Evolutionary conservation across 805 yeast species (phyloP), one percentile per base, ranked within the genome.

Genomic region (Clavispora fructus): DNA sequence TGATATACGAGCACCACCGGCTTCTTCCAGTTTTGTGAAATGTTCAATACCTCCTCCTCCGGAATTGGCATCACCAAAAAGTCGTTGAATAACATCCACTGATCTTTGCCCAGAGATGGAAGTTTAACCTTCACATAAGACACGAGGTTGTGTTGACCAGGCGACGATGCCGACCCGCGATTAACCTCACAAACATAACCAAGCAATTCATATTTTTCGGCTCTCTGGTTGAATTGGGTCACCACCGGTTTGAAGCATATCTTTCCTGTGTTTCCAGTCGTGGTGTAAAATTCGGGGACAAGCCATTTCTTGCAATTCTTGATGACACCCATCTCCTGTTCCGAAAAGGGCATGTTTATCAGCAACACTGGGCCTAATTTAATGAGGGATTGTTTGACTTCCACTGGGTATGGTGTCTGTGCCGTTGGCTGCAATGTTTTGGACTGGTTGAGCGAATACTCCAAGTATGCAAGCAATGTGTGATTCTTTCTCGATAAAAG

Each of bases 71-170:
- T 78, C 13, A 91, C 98, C 52, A 94, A 68, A 64, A 92, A 94
- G 63, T 94, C 98, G 60, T 94, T 94, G 63, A 94, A 89, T 59
- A 94, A 63, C 58, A 75, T 80, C 99, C 99, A 94, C 55, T 60
- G 60, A 40, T 74, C 74, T 25, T 41, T 44, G 9, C 49, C 51
- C 43, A 47, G 52, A 5, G 52, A 46, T 3, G 52, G 51, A 4
- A 53, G 44, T 13, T 64, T 68, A 4, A 80, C 66, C 50, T 75
- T 74, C 2, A 78, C 73, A 53, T 77, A 78, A 0, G 90, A 76
- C 0, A 87, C 85, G 43, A 84, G 61, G 54, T 82, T 83, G 56
- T 79, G 82, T 23, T 68, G 67, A 4, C 80, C 79, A 37, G 52
- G 49, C 0, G 65, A 47, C 4, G 60, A 48, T 6, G 66, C 67